Evolutionary conservation across 768 basidiomycete genomes (phyloP), one percentile per base, ranked within the genome.

Genomic region (Clitopilus hobsonii): DNA sequence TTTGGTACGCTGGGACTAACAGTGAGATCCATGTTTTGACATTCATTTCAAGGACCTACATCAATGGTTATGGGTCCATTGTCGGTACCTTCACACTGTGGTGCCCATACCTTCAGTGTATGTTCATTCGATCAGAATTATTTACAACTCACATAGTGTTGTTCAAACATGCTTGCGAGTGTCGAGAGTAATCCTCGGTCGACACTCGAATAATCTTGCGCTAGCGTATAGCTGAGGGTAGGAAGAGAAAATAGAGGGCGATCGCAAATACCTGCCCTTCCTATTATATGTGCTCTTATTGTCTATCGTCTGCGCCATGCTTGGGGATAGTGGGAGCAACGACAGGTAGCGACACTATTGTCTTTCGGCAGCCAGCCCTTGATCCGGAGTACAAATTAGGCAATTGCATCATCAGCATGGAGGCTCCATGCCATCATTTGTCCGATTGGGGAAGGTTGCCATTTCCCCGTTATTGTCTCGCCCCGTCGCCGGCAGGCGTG

Each of bases 1-100:
- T 62, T 84, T 85, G 67, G 77, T 86, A 47, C 73, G 65, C 87
- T 90, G 28, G 16, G 57, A 52, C n/a, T n/a, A 26, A 32, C 30
- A 16, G 30, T 32, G 30, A 32, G 30, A 16, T 7, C 7, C 30
- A 32, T 16, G 30, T n/a, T n/a, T n/a, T n/a, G n/a, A n/a, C n/a
- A n/a, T n/a, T n/a, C n/a, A 18, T 4, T 10, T 16, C n/a, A 45
- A 18, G 3, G 3, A 10, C 22, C 8, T 52, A 62, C 61, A 30
- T 62, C 61, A 30, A 50, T 50, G 50, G 18, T 45, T 36, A 54
- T 20, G 1, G 58, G 58, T 0, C 61, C 61, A 49, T 60, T 56
- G 7, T 32, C 29, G 1, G 53, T 28, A 7, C 56, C 61, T 36
- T 58, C 49, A 13, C 38, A 29, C 61, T 62, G 26, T 18, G 5